Conservation (phyloP, 805 yeast species). For the Yarrowia hollandica region DNA sequence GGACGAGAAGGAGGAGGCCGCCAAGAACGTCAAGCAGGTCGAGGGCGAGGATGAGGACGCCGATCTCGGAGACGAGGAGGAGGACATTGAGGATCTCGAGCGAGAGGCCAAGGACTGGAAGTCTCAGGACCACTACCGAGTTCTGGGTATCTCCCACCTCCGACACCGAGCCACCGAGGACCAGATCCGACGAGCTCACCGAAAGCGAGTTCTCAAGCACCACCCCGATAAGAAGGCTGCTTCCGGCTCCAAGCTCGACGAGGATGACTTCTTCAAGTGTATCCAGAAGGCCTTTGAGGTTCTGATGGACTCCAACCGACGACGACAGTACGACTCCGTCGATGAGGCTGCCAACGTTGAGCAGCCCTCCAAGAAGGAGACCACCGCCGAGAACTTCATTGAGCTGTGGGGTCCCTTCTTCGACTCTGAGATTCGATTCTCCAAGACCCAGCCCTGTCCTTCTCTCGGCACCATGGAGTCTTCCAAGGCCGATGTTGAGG, state of each 20-base stretch:
- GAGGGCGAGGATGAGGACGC: conserved; percentile 56
- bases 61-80: conserved; percentile 61
- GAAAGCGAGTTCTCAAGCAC: conserved; percentile 93
- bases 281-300: conserved; percentile 96
- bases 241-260: conserved; percentile 73
- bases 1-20: conserved; percentile 91
- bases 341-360: conserved; percentile 82
- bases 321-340: conserved; percentile 94
- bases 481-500: conserved; percentile 77
- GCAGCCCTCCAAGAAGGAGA: conserved; percentile 66
- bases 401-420: conserved; percentile 93
- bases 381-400: conserved; percentile 71
- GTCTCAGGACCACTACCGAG: conserved; percentile 92
- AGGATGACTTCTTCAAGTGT: conserved; percentile 89
- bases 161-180: conserved; percentile 90
- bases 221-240: conserved; percentile 99
- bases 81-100: conserved; percentile 73
- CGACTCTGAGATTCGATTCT: conserved; percentile 86
- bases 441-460: conserved; percentile 89
- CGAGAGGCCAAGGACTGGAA: conserved; percentile 99
- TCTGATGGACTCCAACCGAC: conserved; percentile 78
- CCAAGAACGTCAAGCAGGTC: conserved; percentile 69
- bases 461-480: conserved; percentile 66
- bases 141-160: conserved; percentile 86
- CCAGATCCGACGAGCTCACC: conserved; percentile 94